Evolutionary conservation across 1,284 basidiomycete genomes (phyloP).

Genomic region (Ustilago curta): DNA sequence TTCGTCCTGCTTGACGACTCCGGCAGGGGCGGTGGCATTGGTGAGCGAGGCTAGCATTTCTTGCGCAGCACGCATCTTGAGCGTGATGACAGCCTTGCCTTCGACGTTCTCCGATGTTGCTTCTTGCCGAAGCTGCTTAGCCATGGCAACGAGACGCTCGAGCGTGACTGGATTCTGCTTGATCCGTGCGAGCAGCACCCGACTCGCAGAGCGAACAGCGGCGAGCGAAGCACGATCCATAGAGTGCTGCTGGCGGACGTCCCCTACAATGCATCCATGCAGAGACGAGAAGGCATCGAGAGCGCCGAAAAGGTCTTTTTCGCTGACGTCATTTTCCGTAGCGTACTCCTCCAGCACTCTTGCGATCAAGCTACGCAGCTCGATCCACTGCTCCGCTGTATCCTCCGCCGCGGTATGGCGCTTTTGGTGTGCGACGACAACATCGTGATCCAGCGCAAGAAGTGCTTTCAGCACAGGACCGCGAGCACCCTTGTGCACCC

Average conservation of each 20-base stretch:
- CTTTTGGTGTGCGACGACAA: conserved; percentile 6
- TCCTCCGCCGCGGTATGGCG: not conserved
- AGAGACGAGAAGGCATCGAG: conserved; percentile 9
- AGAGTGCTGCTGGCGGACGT: not conserved
- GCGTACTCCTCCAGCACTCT: conserved; percentile 25
- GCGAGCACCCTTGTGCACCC: conserved; percentile 32
- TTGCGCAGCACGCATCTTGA: conserved; percentile 35
- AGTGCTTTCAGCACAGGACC: conserved; percentile 23
- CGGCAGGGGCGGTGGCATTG: not conserved
- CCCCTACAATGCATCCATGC: not conserved
- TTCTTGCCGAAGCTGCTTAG: conserved; percentile 6
- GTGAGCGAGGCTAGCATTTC: conserved; percentile 7
- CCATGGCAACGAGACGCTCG: conserved; percentile 8
- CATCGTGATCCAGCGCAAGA: conserved; percentile 26
- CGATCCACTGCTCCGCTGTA: conserved; percentile 8
- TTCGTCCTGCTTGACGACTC: not conserved
- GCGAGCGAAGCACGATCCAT: conserved; percentile 30
- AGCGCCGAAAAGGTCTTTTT: conserved; percentile 13
- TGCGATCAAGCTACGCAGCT: conserved; percentile 25
- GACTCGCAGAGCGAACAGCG: conserved; percentile 12
- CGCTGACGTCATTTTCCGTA: conserved; percentile 13
- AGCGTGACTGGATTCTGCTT: conserved; percentile 5
- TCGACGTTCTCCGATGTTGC: conserved; percentile 11
- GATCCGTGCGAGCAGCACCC: conserved; percentile 14
- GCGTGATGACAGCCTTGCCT: conserved; percentile 7